These are phyloP conservation scores for Cercospora berteroae DNA, from an alignment of 2,329 filamentous ascomycete genomes.

Conservation along the genomic window DNA sequence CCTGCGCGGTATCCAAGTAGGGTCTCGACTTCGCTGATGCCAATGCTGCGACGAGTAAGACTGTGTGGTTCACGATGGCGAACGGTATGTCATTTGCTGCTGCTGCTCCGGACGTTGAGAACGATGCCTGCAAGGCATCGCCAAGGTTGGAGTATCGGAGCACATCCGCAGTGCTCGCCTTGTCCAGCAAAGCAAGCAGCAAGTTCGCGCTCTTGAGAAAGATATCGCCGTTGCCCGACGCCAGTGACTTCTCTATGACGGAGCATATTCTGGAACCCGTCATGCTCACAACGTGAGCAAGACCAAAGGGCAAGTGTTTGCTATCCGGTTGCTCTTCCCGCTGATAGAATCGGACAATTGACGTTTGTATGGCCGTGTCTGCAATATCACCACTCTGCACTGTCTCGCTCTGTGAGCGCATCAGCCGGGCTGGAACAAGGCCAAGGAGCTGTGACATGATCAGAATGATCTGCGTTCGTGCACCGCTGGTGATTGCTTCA, in stretches of 20 bases:
- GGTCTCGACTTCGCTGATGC: neutral
- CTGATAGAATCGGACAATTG: conserved; percentile 18
- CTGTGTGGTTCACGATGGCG: conserved; percentile 24
- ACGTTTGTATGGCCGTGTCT: conserved; percentile 4
- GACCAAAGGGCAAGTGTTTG: conserved; percentile 1
- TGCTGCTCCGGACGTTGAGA: neutral
- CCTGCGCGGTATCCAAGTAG: conserved; percentile 39
- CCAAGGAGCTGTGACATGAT: conserved; percentile 19
- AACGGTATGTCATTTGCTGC: conserved; percentile 18
- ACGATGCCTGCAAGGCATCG: neutral
- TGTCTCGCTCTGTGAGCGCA: conserved; percentile 5
- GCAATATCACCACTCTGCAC: neutral
- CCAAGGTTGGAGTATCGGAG: conserved; percentile 1
- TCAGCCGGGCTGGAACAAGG: conserved; percentile 18
- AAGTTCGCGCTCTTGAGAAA: conserved; percentile 7
- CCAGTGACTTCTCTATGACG: conserved; percentile 10
- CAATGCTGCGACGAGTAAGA: conserved; percentile 23
- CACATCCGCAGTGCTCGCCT: neutral
- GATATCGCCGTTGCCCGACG: neutral
- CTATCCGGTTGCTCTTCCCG: conserved; percentile 6
- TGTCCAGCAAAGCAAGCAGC: conserved; percentile 13
- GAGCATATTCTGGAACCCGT: conserved; percentile 1
- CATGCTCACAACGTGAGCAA: neutral
- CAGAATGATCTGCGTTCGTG: conserved; percentile 4
- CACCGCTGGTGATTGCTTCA: neutral